Percentiles rank a stretch among this genome's conserved stretches.
phyloP scores from a whole-genome alignment of 1,284 basidiomycete species.

The Kalmanozyma brasiliensis region DNA sequence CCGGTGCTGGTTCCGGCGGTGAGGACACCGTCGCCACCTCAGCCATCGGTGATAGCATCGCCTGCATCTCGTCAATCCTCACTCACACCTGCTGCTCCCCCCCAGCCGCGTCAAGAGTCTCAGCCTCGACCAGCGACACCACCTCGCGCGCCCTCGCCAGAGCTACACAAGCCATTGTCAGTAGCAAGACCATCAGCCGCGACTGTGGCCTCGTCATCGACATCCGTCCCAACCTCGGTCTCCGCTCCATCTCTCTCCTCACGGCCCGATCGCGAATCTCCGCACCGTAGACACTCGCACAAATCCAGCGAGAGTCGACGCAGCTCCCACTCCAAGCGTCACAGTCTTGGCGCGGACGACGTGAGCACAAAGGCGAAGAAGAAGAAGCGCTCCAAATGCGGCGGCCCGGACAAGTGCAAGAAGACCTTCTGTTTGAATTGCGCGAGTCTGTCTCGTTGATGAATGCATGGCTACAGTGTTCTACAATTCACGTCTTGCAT shows the following conservation, averaged over 20 bases:
- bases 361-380: not conserved
- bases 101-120: not conserved
- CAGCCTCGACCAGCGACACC: not conserved
- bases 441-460: constrained; percentile 4
- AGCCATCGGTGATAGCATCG: not conserved
- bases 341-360: not conserved
- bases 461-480: not conserved
- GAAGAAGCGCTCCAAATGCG: constrained; percentile 11
- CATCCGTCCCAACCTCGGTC: not conserved
- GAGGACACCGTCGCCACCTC: too few species aligned
- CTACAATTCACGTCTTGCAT: not conserved
- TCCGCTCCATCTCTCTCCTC: not conserved
- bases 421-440: constrained; percentile 46
- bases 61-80: too few species aligned
- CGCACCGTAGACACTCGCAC: not conserved
- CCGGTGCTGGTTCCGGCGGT: too few species aligned
- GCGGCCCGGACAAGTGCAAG: constrained; percentile 21
- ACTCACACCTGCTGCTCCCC: too few species aligned
- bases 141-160: not conserved
- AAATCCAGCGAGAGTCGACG: not conserved
- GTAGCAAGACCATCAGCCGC: too few species aligned
- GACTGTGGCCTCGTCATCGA: not conserved
- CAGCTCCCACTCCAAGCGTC: not conserved
- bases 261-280: not conserved
- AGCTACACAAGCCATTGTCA: too few species aligned